phyloP scores from a whole-genome alignment of 2,329 filamentous ascomycete genomes.

The Rhynchosporium agropyri region DNA sequence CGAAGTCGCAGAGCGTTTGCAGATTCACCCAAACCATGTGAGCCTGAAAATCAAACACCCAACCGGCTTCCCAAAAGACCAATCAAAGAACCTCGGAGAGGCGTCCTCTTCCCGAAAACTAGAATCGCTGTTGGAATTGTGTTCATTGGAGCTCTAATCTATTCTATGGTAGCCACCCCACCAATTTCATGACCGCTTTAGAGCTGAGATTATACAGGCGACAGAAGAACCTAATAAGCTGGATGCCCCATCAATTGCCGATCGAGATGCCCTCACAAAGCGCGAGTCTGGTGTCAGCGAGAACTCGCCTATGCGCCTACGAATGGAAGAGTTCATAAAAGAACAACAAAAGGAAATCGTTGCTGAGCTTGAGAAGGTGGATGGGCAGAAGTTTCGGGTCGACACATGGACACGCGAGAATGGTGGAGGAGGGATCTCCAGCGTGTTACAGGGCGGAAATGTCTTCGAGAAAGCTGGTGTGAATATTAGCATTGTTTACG shows the following conservation, averaged over 20 bases:
- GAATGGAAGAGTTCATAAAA: conserved; percentile 97
- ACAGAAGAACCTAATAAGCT: conserved; percentile 46
- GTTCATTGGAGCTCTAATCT: conserved; percentile 52
- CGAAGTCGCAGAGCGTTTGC: conserved; percentile 34
- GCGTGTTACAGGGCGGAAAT: conserved; percentile 92
- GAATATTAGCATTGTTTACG: conserved; percentile 94
- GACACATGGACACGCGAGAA: conserved; percentile 88
- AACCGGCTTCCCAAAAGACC: conserved; percentile 19
- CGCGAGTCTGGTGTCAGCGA: conserved; percentile 74
- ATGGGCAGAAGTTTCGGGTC: conserved; percentile 77
- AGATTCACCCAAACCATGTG: conserved; percentile 26
- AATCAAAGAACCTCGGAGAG: conserved; percentile 16
- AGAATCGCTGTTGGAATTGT: conserved; percentile 52
- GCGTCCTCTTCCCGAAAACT: conserved; percentile 50
- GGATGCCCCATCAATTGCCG: conserved; percentile 74
- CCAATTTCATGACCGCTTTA: conserved; percentile 13
- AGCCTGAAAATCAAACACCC: no score
- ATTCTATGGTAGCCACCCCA: conserved; percentile 50
- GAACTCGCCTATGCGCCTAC: conserved; percentile 90
- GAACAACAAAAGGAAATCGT: conserved; percentile 90
- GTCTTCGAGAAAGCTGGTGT: conserved; percentile 98
- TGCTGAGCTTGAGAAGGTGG: conserved; percentile 76
- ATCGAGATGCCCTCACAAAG: conserved; percentile 81
- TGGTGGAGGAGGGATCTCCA: conserved; percentile 91
- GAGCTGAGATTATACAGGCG: conserved; percentile 35